Evolutionary conservation across 345 rosid genomes (phyloP).

Genomic region (Citrus sinensis): DNA sequence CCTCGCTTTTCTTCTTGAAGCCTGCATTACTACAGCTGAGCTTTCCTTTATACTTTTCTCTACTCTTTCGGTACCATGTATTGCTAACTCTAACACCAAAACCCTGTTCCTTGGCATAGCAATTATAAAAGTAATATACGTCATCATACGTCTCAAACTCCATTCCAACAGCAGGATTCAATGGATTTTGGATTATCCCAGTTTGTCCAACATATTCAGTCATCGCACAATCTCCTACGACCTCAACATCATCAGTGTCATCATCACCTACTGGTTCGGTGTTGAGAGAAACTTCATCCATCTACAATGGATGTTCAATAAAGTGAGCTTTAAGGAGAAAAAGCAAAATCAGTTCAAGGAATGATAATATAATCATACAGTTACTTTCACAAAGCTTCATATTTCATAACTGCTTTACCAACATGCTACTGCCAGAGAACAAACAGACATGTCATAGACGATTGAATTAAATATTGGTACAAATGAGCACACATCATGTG

Average conservation of each 20-base stretch:
- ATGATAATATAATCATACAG: not conserved
- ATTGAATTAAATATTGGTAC: not conserved
- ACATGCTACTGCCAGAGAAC: not conserved
- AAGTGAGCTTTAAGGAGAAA: not conserved
- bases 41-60: slow-evolving; percentile 54
- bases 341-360: not conserved
- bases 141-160: slow-evolving; percentile 53
- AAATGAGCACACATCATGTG: too few relatives aligned
- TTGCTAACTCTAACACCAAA: slow-evolving; percentile 56
- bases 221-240: slow-evolving; percentile 41
- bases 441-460: not conserved
- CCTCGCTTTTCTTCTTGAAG: slow-evolving; percentile 58
- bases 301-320: slow-evolving; percentile 19
- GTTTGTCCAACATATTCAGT: slow-evolving; percentile 32
- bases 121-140: slow-evolving; percentile 47
- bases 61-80: slow-evolving; percentile 56
- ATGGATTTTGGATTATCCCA: slow-evolving; percentile 36
- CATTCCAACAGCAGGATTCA: slow-evolving; percentile 49
- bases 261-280: slow-evolving; percentile 39
- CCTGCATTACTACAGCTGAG: slow-evolving; percentile 60
- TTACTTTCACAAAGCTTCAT: not conserved
- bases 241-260: slow-evolving; percentile 40
- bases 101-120: slow-evolving; percentile 52
- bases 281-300: slow-evolving; percentile 54
- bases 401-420: not conserved